phyloP scores from a whole-genome alignment of 257 asterid genomes.

The Solanum verrucosum region DNA sequence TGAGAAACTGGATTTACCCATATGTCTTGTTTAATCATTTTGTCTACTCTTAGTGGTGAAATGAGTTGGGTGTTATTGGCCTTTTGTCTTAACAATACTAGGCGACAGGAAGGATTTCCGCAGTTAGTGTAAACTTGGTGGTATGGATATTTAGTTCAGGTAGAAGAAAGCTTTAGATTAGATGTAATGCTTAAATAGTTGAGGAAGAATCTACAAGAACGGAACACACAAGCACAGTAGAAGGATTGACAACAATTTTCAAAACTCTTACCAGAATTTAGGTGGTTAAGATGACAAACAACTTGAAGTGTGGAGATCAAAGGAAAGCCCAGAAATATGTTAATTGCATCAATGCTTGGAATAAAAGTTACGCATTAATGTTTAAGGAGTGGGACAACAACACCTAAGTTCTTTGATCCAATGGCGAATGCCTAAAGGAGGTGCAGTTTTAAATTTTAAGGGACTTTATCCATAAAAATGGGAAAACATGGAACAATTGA shows the following conservation, averaged over 20 bases:
- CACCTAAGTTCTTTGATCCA: neutral
- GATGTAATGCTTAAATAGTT: neutral
- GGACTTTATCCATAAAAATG: neutral
- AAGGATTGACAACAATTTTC: neutral
- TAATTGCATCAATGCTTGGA: neutral
- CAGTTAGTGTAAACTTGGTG: neutral
- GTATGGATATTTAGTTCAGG: neutral
- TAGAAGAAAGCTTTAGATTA: neutral
- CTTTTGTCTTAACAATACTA: neutral
- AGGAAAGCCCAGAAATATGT: neutral
- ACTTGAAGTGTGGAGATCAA: neutral
- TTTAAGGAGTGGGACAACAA: neutral
- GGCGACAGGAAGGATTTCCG: neutral
- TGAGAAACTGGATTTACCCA: neutral
- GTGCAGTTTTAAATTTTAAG: neutral
- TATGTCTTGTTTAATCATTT: neutral
- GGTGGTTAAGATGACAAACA: neutral
- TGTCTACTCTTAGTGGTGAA: neutral
- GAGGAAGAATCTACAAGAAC: neutral
- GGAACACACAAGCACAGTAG: neutral
- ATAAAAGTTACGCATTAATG: neutral
- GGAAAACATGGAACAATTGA: neutral
- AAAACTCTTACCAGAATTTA: neutral
- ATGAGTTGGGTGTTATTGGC: neutral
- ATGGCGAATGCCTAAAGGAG: neutral